Conservation (phyloP, 345 rosid species). For the Syzygium grande region DNA sequence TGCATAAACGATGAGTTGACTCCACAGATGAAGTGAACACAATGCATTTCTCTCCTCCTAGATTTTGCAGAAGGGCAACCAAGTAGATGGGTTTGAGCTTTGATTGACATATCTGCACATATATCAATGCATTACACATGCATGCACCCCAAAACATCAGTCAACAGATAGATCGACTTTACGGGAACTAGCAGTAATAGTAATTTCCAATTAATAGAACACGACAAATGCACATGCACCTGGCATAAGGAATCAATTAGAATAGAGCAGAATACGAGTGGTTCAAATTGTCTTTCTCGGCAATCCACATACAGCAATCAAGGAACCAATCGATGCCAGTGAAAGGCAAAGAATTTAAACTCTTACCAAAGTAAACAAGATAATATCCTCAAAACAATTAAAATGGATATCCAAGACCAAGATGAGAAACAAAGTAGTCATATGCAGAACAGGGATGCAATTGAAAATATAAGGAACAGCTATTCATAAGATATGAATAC, state of each 20-base stretch:
- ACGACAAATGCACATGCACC: neutral
- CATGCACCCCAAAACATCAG: neutral
- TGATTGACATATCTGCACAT: slow-evolving; percentile 61
- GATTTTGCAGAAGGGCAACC: slow-evolving; percentile 64
- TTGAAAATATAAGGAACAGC: neutral
- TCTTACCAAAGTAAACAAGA: neutral
- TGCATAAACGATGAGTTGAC: slow-evolving; percentile 79
- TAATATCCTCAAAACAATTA: neutral
- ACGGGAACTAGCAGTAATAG: neutral
- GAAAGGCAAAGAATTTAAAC: neutral
- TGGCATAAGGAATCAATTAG: neutral
- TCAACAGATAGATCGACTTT: neutral
- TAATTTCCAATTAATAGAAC: neutral
- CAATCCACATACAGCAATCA: neutral
- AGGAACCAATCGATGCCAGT: neutral
- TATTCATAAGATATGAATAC: neutral
- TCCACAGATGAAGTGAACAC: slow-evolving; percentile 86
- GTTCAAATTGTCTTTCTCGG: neutral
- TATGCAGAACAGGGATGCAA: neutral
- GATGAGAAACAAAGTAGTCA: neutral
- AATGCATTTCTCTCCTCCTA: slow-evolving; percentile 73
- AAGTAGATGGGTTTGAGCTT: slow-evolving; percentile 71
- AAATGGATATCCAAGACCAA: neutral
- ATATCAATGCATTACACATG: neutral
- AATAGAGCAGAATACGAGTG: neutral